Evolutionary conservation across 78 protist genomes (phyloP).

Genomic region (Anaeramoeba flamelloides): DNA sequence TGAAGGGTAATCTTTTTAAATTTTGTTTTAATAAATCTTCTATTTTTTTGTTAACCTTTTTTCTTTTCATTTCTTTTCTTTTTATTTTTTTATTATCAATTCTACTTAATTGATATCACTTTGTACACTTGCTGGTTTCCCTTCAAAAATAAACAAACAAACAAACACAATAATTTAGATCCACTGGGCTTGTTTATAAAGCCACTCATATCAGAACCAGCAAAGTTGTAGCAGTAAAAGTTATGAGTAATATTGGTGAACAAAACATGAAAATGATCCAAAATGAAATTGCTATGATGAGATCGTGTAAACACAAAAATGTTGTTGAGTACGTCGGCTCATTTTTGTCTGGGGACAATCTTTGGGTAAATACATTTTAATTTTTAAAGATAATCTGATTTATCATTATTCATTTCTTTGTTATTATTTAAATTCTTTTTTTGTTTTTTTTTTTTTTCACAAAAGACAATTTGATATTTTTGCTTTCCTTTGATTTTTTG

Average conservation of each 20-base stretch:
- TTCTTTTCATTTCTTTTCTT: too few species aligned
- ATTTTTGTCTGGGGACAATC: neutral
- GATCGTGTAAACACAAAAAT: neutral
- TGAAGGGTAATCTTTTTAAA: neutral
- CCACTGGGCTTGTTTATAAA: neutral
- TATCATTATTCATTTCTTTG: too few species aligned
- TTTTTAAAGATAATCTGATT: too few species aligned
- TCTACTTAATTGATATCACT: too few species aligned
- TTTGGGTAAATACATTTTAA: neutral
- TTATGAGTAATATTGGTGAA: neutral
- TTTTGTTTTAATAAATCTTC: neutral
- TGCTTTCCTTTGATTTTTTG: too few species aligned
- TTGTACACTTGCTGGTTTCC: too few species aligned
- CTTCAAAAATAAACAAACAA: too few species aligned
- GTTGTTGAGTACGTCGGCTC: neutral
- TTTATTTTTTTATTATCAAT: too few species aligned
- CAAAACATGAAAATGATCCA: neutral
- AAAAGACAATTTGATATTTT: too few species aligned
- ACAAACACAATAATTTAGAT: too few species aligned
- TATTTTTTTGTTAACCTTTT: neutral
- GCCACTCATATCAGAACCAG: neutral
- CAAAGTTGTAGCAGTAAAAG: neutral
- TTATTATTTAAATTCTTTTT: too few species aligned
- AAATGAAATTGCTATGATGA: conserved; percentile 1
- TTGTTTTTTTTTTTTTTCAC: too few species aligned